Percentiles rank a stretch among this genome's conserved stretches.
These are phyloP conservation scores for Agrocybe praecox DNA, from an alignment of 768 basidiomycete species.

Conservation along the genomic window DNA sequence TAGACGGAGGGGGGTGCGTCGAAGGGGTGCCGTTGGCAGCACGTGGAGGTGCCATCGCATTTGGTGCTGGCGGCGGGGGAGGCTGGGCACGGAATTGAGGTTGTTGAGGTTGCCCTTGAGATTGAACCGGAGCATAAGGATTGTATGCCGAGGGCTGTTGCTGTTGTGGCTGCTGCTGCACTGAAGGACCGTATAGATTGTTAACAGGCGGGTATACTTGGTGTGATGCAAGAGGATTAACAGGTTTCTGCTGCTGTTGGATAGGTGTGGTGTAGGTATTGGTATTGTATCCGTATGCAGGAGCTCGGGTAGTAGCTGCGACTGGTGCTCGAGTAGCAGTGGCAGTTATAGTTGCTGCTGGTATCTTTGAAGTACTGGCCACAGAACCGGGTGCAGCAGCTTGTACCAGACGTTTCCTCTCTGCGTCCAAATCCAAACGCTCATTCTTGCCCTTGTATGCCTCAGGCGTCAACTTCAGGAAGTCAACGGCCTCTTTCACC, in stretches of 20 bases:
- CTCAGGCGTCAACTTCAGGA: constrained; percentile 76
- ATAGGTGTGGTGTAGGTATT: constrained; percentile 15
- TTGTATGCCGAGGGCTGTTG: not conserved
- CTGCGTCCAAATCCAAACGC: constrained; percentile 37
- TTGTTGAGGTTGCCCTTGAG: constrained; percentile 29
- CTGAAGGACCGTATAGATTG: not conserved
- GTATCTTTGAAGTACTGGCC: constrained; percentile 17
- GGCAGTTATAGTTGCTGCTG: constrained; percentile 18
- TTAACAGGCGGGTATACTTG: not conserved
- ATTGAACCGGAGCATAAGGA: constrained; percentile 14
- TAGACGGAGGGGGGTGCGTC: constrained; percentile 53
- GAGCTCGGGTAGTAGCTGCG: constrained; percentile 6
- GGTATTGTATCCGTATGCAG: constrained; percentile 18
- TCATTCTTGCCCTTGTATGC: constrained; percentile 68
- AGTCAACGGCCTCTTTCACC: constrained; percentile 76
- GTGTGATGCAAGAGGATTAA: constrained; percentile 3
- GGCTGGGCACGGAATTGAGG: constrained; percentile 38
- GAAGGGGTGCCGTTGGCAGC: constrained; percentile 30
- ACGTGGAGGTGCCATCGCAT: constrained; percentile 42
- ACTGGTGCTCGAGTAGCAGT: constrained; percentile 1
- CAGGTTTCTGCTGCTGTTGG: constrained; percentile 14
- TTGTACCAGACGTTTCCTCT: constrained; percentile 39
- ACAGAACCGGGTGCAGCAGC: constrained; percentile 29
- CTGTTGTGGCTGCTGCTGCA: not conserved
- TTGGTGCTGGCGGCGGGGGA: constrained; percentile 36